Base-by-base conservation (phyloP, 2,329 filamentous ascomycete genomes). In the Fusarium humuli region DNA sequence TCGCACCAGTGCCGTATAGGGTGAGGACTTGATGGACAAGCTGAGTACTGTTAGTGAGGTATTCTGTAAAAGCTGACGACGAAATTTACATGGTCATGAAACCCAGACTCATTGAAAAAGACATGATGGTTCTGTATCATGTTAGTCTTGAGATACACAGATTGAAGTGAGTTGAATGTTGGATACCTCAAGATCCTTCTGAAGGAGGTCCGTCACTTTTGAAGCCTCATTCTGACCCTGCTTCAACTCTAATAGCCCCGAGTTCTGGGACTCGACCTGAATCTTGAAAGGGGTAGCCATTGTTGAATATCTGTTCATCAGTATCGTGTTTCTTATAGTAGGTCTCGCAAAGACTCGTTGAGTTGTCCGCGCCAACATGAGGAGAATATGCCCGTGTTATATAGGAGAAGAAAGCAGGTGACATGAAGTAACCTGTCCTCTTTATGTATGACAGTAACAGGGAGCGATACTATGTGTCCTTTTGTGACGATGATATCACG, bases 1-100 rank as follows among this genome's bases (percentile, higher is more conserved):
- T 80, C 10, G 92, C 93, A 1, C 91, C 91, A 2, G 96, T 88
- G 34, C 92, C 91, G 77, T 91, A 97, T 30, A 96, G 82, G 18
- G 90, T 90, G 13, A 97, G 86, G 7, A 97, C 81, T 37, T 94
- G 90, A 73, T 97, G 94, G 6, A 85, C 86, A 65, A 96, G 84
- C 86, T 87, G 41, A 14, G 6, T 11, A 20, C 2, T n/a, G 47
- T 69, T 23, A 70, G 65, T 30, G n/a, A 30, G 18, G 6, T 37
- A 9, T 14, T 2, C 6, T 11, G 29, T 6, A 11, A 32, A 2
- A 14, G 18, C 9, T 2, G 11, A 5, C 14, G 7, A 47, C 3
- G 10, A 10, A 3, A 61, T 77, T 74, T 81, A 86, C 93, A 75
- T 97, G 94, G 77, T 97, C 93, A 76, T 98, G 94, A 68, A 92